phyloP scores from a whole-genome alignment of 2,329 filamentous ascomycete species.

The Sclerotinia spermophila region DNA sequence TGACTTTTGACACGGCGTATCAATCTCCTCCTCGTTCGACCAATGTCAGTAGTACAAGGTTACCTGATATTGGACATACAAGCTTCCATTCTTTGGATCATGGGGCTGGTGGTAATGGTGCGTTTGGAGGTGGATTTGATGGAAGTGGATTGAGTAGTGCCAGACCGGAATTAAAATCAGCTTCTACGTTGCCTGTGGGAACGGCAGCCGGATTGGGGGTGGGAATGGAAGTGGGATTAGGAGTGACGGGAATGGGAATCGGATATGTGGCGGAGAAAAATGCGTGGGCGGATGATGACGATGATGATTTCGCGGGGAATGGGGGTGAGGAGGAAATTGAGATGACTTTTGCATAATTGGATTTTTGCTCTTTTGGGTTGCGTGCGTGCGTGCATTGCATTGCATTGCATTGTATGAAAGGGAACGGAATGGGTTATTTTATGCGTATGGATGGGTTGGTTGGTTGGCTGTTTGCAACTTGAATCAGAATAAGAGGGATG shows the following conservation, averaged over 20 bases:
- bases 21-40: slow-evolving; percentile 26
- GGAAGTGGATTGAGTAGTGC: slow-evolving; percentile 22
- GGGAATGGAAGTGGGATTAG: slow-evolving; percentile 4
- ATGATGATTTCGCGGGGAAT: slow-evolving; percentile 64
- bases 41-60: slow-evolving; percentile 18
- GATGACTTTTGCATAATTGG: slow-evolving; percentile 65
- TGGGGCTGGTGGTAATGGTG: background rate
- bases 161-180: slow-evolving; percentile 43
- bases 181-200: slow-evolving; percentile 43
- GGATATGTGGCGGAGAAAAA: slow-evolving; percentile 42
- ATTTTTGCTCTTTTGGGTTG: background rate
- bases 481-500: background rate
- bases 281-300: slow-evolving; percentile 70
- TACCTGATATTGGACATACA: background rate
- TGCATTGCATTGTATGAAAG: no score
- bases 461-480: background rate
- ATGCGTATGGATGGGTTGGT: background rate
- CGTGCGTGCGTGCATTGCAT: background rate
- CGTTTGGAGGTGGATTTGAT: slow-evolving; percentile 3
- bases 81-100: slow-evolving; percentile 8
- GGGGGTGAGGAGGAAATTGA: slow-evolving; percentile 70
- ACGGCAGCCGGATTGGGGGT: slow-evolving; percentile 12
- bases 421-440: background rate
- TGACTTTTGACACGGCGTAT: slow-evolving; percentile 68
- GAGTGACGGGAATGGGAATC: background rate